Evolutionary conservation across 805 yeast genomes (phyloP), one percentile per base, ranked within the genome.

Genomic region (Pichia manshurica): DNA sequence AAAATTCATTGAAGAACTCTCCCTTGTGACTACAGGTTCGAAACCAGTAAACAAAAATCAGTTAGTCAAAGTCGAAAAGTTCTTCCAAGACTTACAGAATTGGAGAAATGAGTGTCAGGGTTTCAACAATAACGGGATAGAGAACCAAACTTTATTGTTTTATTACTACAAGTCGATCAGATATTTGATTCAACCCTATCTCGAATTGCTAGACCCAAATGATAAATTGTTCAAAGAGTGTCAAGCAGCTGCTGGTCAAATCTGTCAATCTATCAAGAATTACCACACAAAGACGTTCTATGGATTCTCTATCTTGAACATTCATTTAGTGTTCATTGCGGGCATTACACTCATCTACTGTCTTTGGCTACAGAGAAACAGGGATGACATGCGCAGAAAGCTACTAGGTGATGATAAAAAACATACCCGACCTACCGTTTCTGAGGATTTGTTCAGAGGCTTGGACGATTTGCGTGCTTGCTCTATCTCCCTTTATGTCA

Each of bases 201-300:
- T 81, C 48, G 86, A 80, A 56, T 62, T 79, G 5, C 62, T 81
- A 55, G 78, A 77, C 49, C 85, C 86, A 5, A 77, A 75, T 56
- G 81, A 79, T 58, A 68, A 76, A 41, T 63, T 81, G 28, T 80
- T 81, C 59, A 69, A 74, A 45, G 84, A 81, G 60, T 81, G 87
- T 60, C 86, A 81, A 57, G 82, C 82, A 2, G 85, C 84, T 21
- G 84, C 86, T 1, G 87, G 86, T 23, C 83, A 79, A 58, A 77
- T 81, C 35, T 80, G 86, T 57, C 84, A 78, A 53, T 66, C 80
- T 22, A 78, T 79, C 59, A 78, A 80, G 53, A 79, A 75, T 13
- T 80, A 78, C 59, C 84, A 79, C 61, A 81, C 79, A 56, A 77
- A 74, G 54, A 78, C 84, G 0, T 77, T 76, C 2, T 68, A 69